Evolutionary conservation across 139 green algal species (phyloP).

Genomic region (Chlorella sp.): DNA sequence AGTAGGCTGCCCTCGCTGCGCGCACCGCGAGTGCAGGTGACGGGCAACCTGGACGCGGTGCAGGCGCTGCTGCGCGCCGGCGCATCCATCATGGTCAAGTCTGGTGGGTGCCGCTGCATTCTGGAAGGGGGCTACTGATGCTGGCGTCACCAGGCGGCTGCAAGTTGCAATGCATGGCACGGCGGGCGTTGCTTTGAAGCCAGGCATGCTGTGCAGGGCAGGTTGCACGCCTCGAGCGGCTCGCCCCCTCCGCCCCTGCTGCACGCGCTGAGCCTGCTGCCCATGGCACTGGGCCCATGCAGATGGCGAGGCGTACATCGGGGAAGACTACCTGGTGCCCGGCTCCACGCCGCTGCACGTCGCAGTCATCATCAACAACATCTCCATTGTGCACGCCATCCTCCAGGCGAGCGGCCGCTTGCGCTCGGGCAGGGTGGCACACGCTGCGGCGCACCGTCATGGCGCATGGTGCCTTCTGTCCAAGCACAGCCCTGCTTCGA

Average conservation of each 20-base stretch:
- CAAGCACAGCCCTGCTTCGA: too few species aligned
- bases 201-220: too few species aligned
- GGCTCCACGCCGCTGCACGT: constrained; percentile 65
- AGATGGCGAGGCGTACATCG: constrained; percentile 47
- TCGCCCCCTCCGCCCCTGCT: neutral
- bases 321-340: constrained; percentile 44
- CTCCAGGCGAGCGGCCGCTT: constrained; percentile 51
- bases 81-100: constrained; percentile 63
- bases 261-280: neutral
- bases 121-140: too few species aligned
- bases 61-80: constrained; percentile 51
- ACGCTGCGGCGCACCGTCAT: too few species aligned
- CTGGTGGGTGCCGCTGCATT: constrained; percentile 14
- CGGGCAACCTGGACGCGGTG: constrained; percentile 52
- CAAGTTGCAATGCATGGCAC: too few species aligned
- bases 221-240: too few species aligned
- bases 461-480: too few species aligned
- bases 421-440: too few species aligned
- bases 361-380: constrained; percentile 48
- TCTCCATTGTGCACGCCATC: constrained; percentile 61
- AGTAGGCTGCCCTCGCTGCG: too few species aligned
- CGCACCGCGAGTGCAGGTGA: neutral
- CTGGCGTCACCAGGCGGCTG: too few species aligned
- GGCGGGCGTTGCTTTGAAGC: too few species aligned
- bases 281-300: too few species aligned